phyloP scores from a whole-genome alignment of 2,329 filamentous ascomycete species.

The Beauveria bassiana region DNA sequence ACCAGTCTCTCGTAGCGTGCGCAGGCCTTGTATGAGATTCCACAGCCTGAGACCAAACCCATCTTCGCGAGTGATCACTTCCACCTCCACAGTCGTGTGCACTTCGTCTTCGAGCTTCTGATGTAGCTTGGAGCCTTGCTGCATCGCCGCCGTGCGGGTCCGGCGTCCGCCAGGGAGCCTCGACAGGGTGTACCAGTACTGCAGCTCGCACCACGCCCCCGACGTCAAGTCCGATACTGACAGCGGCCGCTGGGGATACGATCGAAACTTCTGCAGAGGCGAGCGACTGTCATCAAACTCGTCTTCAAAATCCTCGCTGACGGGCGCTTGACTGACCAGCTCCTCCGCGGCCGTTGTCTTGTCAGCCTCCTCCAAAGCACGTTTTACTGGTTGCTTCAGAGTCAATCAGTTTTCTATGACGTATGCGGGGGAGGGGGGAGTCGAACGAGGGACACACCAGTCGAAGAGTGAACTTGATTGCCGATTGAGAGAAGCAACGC shows the following conservation, averaged over 20 bases:
- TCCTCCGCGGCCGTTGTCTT: neutral
- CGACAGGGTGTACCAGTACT: conserved; percentile 82
- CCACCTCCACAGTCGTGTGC: conserved; percentile 66
- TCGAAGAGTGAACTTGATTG: conserved; percentile 32
- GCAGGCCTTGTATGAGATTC: conserved; percentile 83
- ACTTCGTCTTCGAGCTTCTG: conserved; percentile 79
- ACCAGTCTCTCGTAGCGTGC: conserved; percentile 62
- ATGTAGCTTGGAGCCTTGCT: conserved; percentile 70
- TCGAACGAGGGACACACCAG: conserved; percentile 37
- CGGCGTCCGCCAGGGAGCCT: conserved; percentile 64
- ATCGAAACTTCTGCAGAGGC: conserved; percentile 72
- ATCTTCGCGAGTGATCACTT: conserved; percentile 70
- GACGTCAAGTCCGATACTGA: conserved; percentile 84
- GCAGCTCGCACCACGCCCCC: conserved; percentile 91
- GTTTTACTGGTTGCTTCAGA: conserved; percentile 55
- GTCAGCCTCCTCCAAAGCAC: conserved; percentile 25
- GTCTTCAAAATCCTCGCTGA: conserved; percentile 16
- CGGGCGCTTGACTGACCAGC: neutral
- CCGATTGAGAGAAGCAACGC: neutral
- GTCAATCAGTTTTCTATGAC: conserved; percentile 49
- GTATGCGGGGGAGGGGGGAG: neutral
- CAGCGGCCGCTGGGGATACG: conserved; percentile 67
- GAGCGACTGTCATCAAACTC: conserved; percentile 30
- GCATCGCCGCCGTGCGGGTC: conserved; percentile 74
- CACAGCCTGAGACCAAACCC: conserved; percentile 74